Conservation (phyloP, 2,329 filamentous ascomycete genomes). For the Diaporthe citriasiana region DNA sequence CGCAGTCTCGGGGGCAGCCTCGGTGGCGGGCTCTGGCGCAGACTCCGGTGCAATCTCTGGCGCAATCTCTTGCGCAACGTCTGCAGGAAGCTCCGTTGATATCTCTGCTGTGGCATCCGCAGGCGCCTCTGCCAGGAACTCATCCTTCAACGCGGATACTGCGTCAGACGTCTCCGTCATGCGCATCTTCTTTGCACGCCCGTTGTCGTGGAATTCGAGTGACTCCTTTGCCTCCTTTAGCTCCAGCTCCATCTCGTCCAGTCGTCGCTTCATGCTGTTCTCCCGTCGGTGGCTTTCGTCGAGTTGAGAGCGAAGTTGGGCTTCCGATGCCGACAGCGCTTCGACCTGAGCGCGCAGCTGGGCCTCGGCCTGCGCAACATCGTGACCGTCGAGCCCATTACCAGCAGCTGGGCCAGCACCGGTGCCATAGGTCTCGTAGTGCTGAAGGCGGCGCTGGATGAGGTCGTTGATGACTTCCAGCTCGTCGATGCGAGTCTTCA, state of each 20-base stretch:
- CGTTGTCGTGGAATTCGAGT: slow-evolving; percentile 47
- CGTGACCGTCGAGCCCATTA: slow-evolving; percentile 58
- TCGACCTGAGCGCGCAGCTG: slow-evolving; percentile 71
- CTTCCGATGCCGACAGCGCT: slow-evolving; percentile 56
- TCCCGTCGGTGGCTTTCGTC: slow-evolving; percentile 85
- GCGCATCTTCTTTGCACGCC: slow-evolving; percentile 51
- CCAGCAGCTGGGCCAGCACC: slow-evolving; percentile 58
- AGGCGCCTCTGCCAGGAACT: slow-evolving; percentile 24
- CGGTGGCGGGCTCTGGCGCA: background rate
- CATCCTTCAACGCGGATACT: slow-evolving; percentile 24
- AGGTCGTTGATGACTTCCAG: slow-evolving; percentile 94
- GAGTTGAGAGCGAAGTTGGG: slow-evolving; percentile 71
- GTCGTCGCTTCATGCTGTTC: slow-evolving; percentile 83
- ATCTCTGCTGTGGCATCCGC: slow-evolving; percentile 2
- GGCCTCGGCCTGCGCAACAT: slow-evolving; percentile 73
- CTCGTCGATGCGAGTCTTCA: slow-evolving; percentile 97
- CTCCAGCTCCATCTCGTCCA: slow-evolving; percentile 83
- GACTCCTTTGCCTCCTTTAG: slow-evolving; percentile 55
- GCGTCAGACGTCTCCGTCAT: slow-evolving; percentile 45
- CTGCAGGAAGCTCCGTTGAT: slow-evolving; percentile 15
- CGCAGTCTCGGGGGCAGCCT: background rate
- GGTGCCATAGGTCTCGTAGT: slow-evolving; percentile 76
- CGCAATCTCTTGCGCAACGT: slow-evolving; percentile 16
- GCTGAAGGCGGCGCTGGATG: slow-evolving; percentile 79
- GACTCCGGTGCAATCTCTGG: background rate